A percentile compares a stretch with the other conserved stretches of the same genome.
Conservation (phyloP, 1,284 basidiomycete species). For the Ganoderma sinense region DNA sequence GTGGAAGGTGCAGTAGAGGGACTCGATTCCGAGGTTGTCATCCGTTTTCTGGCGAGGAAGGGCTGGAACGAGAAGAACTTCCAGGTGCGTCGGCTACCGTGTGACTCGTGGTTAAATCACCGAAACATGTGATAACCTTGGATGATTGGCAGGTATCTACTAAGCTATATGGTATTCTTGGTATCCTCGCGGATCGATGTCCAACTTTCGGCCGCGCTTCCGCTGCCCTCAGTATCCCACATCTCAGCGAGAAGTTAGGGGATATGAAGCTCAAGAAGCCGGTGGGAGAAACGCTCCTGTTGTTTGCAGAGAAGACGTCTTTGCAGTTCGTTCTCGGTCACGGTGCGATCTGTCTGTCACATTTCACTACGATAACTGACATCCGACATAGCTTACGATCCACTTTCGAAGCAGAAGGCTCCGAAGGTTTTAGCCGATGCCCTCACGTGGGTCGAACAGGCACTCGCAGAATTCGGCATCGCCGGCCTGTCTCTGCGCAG, state of each 20-base stretch:
- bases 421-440: conserved; percentile 97
- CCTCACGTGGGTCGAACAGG: conserved; percentile 88
- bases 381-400: conserved; percentile 78
- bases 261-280: conserved; percentile 98
- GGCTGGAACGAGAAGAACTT: conserved; percentile 99
- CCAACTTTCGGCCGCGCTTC: conserved; percentile 89
- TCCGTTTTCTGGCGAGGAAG: conserved; percentile 92
- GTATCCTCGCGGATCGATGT: conserved; percentile 78
- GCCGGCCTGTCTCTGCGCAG: conserved; percentile 84
- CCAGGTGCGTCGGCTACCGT: conserved; percentile 65
- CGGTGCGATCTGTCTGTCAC: conserved; percentile 55
- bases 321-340: conserved; percentile 94
- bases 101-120: conserved; percentile 4
- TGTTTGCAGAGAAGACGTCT: conserved; percentile 93
- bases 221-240: conserved; percentile 84
- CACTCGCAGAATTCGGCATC: conserved; percentile 93
- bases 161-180: conserved; percentile 85
- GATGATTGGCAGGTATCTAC: conserved; percentile 73
- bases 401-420: conserved; percentile 93
- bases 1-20: conserved; percentile 71
- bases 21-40: conserved; percentile 89
- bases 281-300: conserved; percentile 86
- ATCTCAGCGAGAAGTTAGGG: conserved; percentile 94
- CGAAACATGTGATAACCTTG: conserved; percentile 3
- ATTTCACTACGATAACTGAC: background rate